Percentiles rank a stretch among this genome's conserved stretches.
Conservation (phyloP, 495 filamentous ascomycete genomes). For the Penicillium chermesinum region DNA sequence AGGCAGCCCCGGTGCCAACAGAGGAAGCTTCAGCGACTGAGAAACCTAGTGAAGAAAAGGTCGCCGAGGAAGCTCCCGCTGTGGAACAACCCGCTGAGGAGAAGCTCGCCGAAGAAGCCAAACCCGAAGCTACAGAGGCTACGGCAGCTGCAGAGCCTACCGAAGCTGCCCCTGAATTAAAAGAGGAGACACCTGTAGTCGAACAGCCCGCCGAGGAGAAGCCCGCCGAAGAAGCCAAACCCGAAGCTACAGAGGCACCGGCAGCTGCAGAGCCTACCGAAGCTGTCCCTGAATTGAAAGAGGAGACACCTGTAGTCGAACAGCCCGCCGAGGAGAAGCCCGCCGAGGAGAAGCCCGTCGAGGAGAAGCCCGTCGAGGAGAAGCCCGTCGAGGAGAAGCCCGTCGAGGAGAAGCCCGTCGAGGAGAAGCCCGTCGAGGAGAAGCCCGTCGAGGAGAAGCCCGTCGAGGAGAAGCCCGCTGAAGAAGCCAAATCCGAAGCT, state of each 20-base stretch:
- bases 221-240: not conserved
- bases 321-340: constrained; percentile 2
- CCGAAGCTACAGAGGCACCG: too few relatives aligned
- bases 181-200: not conserved
- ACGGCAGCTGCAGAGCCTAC: not conserved
- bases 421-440: not conserved
- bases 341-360: not conserved
- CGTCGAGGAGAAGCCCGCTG: not conserved
- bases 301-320: not conserved
- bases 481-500: constrained; percentile 1
- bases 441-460: not conserved
- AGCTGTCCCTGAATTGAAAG: not conserved
- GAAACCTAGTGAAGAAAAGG: not conserved
- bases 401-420: not conserved
- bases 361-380: not conserved
- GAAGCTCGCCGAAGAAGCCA: not conserved
- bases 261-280: not conserved
- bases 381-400: not conserved
- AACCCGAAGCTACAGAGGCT: not conserved
- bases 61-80: not conserved
- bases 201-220: not conserved
- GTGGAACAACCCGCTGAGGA: not conserved
- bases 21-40: not conserved
- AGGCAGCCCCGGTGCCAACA: not conserved
- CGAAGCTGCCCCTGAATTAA: not conserved